Evolutionary conservation across 2,329 filamentous ascomycete species (phyloP).

Genomic region (Coleophoma cylindrospora): DNA sequence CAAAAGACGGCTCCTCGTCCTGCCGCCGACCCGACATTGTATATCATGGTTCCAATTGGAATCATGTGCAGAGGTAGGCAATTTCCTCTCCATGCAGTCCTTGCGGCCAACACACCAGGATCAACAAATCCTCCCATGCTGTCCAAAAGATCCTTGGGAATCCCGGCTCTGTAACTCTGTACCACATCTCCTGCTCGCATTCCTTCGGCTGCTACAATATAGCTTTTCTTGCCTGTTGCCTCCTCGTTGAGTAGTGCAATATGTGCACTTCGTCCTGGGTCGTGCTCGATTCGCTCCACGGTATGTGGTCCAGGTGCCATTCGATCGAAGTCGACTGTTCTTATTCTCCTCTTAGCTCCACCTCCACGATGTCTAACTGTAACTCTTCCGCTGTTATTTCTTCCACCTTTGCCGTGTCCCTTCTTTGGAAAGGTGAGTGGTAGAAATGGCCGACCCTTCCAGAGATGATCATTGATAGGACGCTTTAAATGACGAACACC

Average conservation of each 20-base stretch:
- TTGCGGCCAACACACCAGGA: constrained; percentile 91
- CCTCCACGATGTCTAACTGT: constrained; percentile 91
- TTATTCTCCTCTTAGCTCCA: constrained; percentile 85
- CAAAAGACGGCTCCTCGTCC: constrained; percentile 83
- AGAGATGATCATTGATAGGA: constrained; percentile 93
- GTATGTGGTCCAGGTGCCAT: constrained; percentile 74
- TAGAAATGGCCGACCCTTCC: constrained; percentile 83
- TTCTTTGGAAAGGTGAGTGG: constrained; percentile 88
- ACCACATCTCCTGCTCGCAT: constrained; percentile 88
- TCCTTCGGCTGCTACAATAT: constrained; percentile 93
- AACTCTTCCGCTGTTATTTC: constrained; percentile 81
- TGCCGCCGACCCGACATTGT: constrained; percentile 75
- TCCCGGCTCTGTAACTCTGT: constrained; percentile 86
- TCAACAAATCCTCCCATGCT: constrained; percentile 92
- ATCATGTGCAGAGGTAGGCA: constrained; percentile 95
- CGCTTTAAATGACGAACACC: constrained; percentile 87
- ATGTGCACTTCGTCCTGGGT: constrained; percentile 88
- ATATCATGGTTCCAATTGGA: constrained; percentile 87
- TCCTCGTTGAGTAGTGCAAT: constrained; percentile 81
- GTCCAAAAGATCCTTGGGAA: constrained; percentile 78
- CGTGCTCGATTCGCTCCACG: constrained; percentile 94
- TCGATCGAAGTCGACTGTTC: constrained; percentile 85
- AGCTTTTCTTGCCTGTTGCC: constrained; percentile 71
- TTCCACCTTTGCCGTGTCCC: constrained; percentile 86
- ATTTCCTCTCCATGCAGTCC: constrained; percentile 91